Conservation (phyloP, 345 rosid genomes). For the Salix arbutifolia region DNA sequence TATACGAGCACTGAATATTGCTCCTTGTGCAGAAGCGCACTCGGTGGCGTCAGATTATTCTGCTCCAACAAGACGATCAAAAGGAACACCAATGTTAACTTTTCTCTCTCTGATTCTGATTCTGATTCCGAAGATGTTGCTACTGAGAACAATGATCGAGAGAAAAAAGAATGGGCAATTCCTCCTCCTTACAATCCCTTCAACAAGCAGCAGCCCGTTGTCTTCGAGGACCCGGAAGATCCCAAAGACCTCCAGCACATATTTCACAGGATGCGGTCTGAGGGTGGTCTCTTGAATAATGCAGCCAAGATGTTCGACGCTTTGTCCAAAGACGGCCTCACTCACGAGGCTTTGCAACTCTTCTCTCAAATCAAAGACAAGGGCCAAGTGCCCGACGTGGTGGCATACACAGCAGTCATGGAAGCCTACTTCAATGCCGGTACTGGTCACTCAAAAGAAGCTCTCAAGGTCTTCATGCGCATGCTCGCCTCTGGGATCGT, state of each 20-base stretch:
- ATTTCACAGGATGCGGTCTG: slow-evolving; percentile 60
- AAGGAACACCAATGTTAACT: slow-evolving; percentile 60
- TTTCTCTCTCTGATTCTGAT: slow-evolving; percentile 55
- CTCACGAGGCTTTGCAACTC: slow-evolving; percentile 71
- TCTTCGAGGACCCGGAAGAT: slow-evolving; percentile 46
- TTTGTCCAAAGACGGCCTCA: slow-evolving; percentile 68
- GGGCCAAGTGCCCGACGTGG: slow-evolving; percentile 68
- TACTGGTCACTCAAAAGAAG: slow-evolving; percentile 45
- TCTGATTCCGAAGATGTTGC: slow-evolving; percentile 29
- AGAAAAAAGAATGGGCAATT: slow-evolving; percentile 30
- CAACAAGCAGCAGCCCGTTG: slow-evolving; percentile 34
- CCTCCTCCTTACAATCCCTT: slow-evolving; percentile 70
- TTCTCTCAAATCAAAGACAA: slow-evolving; percentile 63
- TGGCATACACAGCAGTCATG: slow-evolving; percentile 62
- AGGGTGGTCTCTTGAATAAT: slow-evolving; percentile 41
- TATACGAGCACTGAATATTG: too few relatives aligned
- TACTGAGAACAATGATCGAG: slow-evolving; percentile 8
- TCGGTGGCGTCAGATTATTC: too few relatives aligned
- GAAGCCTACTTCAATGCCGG: slow-evolving; percentile 75
- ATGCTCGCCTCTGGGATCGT: slow-evolving; percentile 64
- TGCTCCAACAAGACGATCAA: too few relatives aligned
- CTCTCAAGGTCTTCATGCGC: slow-evolving; percentile 52
- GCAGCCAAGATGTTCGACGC: slow-evolving; percentile 87
- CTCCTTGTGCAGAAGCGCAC: too few relatives aligned
- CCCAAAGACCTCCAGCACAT: slow-evolving; percentile 59